Evolutionary conservation across 352 stramenopile genomes (phyloP).

Genomic region (Pythium aquatile): DNA sequence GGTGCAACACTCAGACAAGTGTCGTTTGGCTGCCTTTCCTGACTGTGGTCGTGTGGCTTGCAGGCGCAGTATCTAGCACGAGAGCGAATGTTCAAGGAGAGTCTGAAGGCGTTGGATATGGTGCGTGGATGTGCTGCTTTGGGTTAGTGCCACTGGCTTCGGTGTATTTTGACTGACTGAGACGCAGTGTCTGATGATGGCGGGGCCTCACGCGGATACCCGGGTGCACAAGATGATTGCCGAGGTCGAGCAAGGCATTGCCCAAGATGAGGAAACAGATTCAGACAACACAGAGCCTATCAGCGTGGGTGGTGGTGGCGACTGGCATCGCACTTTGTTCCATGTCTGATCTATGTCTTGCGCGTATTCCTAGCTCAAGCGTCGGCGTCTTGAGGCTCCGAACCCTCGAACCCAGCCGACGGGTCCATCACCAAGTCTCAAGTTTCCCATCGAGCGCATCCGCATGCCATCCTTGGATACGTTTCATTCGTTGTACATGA

Average conservation of each 20-base stretch:
- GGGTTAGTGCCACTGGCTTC: background rate
- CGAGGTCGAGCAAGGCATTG: conserved; percentile 26
- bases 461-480: conserved; percentile 52
- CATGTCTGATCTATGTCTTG: background rate
- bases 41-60: no score
- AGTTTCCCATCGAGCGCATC: conserved; percentile 44
- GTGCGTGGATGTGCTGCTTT: conserved; percentile 26
- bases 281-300: background rate
- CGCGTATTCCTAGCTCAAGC: background rate
- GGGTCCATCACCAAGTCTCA: conserved; percentile 14
- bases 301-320: background rate
- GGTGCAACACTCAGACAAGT: no score
- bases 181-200: conserved; percentile 61
- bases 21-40: background rate
- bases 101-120: conserved; percentile 60
- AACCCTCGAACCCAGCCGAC: background rate
- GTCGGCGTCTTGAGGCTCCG: background rate
- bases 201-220: conserved; percentile 42
- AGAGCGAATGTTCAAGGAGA: conserved; percentile 27
- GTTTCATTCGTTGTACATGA: conserved; percentile 58
- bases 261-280: background rate
- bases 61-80: conserved; percentile 37
- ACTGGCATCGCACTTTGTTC: background rate
- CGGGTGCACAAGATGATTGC: conserved; percentile 53
- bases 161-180: background rate